Conservation (phyloP, 2,329 filamentous ascomycete species). For the Aurifilum marmelostoma region DNA sequence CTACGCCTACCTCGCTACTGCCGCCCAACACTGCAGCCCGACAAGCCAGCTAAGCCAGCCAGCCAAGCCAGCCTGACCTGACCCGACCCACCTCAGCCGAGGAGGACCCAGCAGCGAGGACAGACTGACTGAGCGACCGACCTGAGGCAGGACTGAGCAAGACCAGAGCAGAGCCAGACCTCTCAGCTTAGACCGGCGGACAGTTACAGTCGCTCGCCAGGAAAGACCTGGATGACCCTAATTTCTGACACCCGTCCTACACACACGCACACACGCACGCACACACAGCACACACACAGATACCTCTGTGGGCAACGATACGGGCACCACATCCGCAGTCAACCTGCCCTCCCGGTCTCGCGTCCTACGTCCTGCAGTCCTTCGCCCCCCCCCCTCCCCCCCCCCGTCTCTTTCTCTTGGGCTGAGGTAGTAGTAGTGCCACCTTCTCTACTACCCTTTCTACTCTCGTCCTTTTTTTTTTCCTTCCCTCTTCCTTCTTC, state of each 20-base stretch:
- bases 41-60: background rate
- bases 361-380: conserved; percentile 19
- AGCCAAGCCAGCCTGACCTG: background rate
- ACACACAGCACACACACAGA: too few relatives aligned
- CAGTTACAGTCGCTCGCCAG: background rate
- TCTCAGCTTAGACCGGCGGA: conserved; percentile 1
- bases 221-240: conserved; percentile 23
- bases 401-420: conserved; percentile 12
- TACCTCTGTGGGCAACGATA: conserved; percentile 1
- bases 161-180: conserved; percentile 3
- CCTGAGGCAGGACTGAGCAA: conserved; percentile 15
- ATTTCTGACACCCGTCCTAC: conserved; percentile 28
- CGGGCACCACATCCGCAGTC: conserved; percentile 11
- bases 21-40: conserved; percentile 15
- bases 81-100: background rate
- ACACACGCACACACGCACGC: too few relatives aligned
- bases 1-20: background rate
- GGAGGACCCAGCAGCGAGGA: background rate
- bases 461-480: conserved; percentile 9
- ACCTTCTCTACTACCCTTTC: conserved; percentile 14
- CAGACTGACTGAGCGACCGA: background rate
- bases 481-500: background rate
- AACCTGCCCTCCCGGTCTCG: conserved; percentile 18
- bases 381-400: background rate
- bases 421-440: conserved; percentile 25